Conservation (phyloP, 768 basidiomycete genomes). For the Suillus clintonianus region DNA sequence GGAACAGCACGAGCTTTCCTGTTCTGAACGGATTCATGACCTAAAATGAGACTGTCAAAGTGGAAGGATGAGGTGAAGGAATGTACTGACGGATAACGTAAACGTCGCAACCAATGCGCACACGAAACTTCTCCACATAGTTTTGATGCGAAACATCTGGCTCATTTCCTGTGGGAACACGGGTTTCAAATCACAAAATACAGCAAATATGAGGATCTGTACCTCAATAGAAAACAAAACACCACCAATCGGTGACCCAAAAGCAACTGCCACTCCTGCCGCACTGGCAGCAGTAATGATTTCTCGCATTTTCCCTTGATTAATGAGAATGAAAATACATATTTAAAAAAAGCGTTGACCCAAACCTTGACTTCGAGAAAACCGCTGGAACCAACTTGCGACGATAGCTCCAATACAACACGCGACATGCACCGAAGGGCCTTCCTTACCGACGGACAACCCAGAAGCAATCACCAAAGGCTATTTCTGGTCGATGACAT, state of each 20-base stretch:
- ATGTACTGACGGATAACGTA: constrained; percentile 79
- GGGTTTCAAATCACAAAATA: constrained; percentile 3
- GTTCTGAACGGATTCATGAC: constrained; percentile 99
- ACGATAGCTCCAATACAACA: constrained; percentile 91
- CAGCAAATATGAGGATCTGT: background rate
- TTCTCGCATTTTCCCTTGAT: constrained; percentile 78
- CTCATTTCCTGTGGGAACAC: constrained; percentile 86
- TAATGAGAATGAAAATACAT: constrained; percentile 17
- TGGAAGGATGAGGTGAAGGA: constrained; percentile 16
- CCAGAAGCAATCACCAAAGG: constrained; percentile 97
- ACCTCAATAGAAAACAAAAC: constrained; percentile 98
- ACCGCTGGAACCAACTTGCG: constrained; percentile 80
- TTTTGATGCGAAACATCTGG: constrained; percentile 93
- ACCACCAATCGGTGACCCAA: constrained; percentile 97
- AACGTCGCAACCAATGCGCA: constrained; percentile 97
- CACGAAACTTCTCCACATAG: constrained; percentile 98
- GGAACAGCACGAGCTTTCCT: constrained; percentile 96
- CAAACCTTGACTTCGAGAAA: constrained; percentile 86
- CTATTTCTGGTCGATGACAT: constrained; percentile 43
- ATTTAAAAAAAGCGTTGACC: constrained; percentile 10
- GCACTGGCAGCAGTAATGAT: constrained; percentile 94
- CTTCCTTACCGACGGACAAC: constrained; percentile 96
- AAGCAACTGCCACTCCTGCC: constrained; percentile 97
- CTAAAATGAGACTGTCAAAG: constrained; percentile 40
- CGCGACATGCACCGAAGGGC: constrained; percentile 96